Evolutionary conservation across 148 eudicot species (phyloP).

Genomic region (Spergularia bocconei): DNA sequence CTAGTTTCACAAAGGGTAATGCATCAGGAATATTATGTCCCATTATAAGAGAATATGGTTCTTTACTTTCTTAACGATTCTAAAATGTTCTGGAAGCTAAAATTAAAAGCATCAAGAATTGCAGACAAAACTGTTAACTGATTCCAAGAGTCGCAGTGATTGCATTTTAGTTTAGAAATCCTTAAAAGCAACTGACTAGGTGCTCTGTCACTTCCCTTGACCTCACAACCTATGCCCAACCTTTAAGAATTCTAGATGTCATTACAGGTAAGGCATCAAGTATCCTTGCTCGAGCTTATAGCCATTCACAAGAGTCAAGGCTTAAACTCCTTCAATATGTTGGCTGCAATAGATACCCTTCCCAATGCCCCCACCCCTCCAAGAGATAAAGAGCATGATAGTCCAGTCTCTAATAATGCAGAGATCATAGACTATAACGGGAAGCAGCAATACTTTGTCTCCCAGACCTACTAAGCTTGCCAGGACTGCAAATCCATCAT

Average conservation of each 20-base stretch:
- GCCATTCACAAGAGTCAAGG: too few relatives aligned
- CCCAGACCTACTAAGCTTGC: not conserved
- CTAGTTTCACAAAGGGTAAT: not conserved
- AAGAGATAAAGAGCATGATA: too few relatives aligned
- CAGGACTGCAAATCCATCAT: not conserved
- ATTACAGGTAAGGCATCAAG: not conserved
- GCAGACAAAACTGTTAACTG: not conserved
- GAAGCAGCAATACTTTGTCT: too few relatives aligned
- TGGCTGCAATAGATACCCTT: too few relatives aligned
- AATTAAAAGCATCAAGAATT: not conserved
- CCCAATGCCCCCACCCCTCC: too few relatives aligned
- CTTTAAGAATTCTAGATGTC: not conserved
- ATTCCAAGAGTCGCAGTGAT: not conserved
- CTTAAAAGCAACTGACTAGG: not conserved
- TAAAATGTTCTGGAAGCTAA: not conserved
- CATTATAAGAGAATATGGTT: slow-evolving; percentile 19
- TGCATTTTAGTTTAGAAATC: not conserved
- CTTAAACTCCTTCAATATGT: too few relatives aligned
- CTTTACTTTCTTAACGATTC: slow-evolving; percentile 12
- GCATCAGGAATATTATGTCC: slow-evolving; percentile 15
- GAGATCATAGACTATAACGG: too few relatives aligned
- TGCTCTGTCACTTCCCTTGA: not conserved
- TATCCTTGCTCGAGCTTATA: not conserved
- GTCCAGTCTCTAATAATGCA: too few relatives aligned
- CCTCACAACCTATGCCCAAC: not conserved